Percentiles rank a stretch among this genome's conserved stretches.
Evolutionary conservation across 306 rosid genomes (phyloP).

Genomic region (Pyrus betulifolia): DNA sequence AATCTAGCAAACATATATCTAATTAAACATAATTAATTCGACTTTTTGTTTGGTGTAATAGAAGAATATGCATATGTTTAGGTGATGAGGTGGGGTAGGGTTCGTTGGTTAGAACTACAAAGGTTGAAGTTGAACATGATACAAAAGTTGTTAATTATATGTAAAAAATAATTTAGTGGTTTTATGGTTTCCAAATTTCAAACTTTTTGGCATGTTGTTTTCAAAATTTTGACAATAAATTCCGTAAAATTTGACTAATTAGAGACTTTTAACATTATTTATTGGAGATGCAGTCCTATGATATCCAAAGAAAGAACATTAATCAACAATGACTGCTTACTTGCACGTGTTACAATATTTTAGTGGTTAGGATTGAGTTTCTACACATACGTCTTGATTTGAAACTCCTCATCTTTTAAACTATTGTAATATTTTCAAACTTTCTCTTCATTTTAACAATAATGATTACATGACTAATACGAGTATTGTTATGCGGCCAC

Average conservation of each 20-base stretch:
- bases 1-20: neutral
- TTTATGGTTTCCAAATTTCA: neutral
- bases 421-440: no score
- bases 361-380: no score
- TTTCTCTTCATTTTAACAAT: no score
- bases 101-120: neutral
- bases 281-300: neutral
- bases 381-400: no score
- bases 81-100: neutral
- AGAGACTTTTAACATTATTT: neutral
- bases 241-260: neutral
- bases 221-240: neutral
- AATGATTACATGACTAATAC: no score
- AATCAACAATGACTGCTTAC: neutral
- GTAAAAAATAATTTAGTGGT: no score
- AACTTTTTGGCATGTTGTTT: no score
- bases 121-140: neutral
- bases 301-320: neutral
- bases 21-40: neutral
- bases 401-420: no score
- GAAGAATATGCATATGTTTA: neutral
- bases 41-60: neutral
- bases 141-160: neutral
- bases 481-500: no score
- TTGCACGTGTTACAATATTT: no score